phyloP scores from a whole-genome alignment of 495 filamentous ascomycete species.

The Aspergillus steynii region DNA sequence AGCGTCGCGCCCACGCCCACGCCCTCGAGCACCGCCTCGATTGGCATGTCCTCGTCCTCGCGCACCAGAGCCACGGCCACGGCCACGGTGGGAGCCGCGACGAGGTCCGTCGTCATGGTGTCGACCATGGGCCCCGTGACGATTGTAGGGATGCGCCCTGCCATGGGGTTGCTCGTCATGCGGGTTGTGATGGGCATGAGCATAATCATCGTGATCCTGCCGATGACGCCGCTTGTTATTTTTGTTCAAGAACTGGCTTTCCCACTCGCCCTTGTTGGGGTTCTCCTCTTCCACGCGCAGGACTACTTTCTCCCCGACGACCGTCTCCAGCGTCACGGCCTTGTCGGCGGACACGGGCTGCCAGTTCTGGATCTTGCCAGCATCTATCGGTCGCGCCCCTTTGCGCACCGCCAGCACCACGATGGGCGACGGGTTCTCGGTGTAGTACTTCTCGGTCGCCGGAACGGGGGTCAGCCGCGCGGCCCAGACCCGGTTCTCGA shows the following conservation, averaged over 20 bases:
- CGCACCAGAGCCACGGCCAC: conserved; percentile 44
- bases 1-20: conserved; percentile 41
- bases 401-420: conserved; percentile 74
- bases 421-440: conserved; percentile 70
- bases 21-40: conserved; percentile 40
- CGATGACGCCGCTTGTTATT: conserved; percentile 47
- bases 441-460: conserved; percentile 61
- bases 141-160: conserved; percentile 26
- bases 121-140: conserved; percentile 26
- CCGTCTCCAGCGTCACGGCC: conserved; percentile 69
- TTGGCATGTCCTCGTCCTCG: conserved; percentile 43
- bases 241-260: conserved; percentile 57
- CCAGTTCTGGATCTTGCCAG: conserved; percentile 82
- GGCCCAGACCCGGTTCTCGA: conserved; percentile 84
- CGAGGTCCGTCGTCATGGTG: conserved; percentile 36
- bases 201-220: conserved; percentile 37
- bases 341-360: conserved; percentile 68
- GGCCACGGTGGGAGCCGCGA: conserved; percentile 45
- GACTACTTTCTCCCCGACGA: conserved; percentile 82
- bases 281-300: conserved; percentile 74
- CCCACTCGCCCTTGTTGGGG: conserved; percentile 54
- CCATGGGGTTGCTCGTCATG: conserved; percentile 24
- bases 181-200: conserved; percentile 17
- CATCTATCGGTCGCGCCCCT: conserved; percentile 75
- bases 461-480: conserved; percentile 74